These are phyloP conservation scores for Chloromonas sp. DNA, from an alignment of 163 green algal genomes.

Conservation along the genomic window DNA sequence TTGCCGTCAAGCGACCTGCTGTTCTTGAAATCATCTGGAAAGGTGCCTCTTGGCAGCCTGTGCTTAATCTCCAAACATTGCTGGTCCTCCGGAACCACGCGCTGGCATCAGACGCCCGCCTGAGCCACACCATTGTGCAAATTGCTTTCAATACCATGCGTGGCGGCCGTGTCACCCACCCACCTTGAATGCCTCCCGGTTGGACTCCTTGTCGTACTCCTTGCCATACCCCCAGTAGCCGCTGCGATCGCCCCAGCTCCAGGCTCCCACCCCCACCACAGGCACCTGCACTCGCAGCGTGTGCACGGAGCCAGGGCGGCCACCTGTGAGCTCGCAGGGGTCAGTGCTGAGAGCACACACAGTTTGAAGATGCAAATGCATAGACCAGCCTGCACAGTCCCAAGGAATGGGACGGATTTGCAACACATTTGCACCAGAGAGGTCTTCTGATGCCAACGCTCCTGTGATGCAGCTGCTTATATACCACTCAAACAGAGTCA, in stretches of 20 bases:
- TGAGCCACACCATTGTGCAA: neutral
- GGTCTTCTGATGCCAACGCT: no score
- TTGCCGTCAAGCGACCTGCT: neutral
- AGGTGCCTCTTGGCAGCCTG: neutral
- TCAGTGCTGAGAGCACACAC: no score
- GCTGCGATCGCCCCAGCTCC: slow-evolving; percentile 22
- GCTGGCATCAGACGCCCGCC: neutral
- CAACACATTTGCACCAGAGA: no score
- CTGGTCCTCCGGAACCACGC: no score
- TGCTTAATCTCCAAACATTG: no score
- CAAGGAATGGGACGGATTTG: no score
- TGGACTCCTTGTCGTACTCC: slow-evolving; percentile 47
- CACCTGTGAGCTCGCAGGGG: no score
- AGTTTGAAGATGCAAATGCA: no score
- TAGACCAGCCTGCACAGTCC: no score
- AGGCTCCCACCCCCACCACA: slow-evolving; percentile 22
- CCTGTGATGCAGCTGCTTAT: no score
- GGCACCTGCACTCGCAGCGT: neutral
- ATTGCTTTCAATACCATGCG: neutral
- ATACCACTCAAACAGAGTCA: no score
- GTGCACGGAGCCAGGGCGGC: no score
- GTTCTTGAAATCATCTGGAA: slow-evolving; percentile 1
- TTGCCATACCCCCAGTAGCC: slow-evolving; percentile 49
- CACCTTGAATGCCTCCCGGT: slow-evolving; percentile 45
- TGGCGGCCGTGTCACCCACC: neutral